Percentiles rank a stretch among this genome's conserved stretches.
These are phyloP conservation scores for Serendipita vermifera DNA, from an alignment of 768 basidiomycete species.

Conservation along the genomic window DNA sequence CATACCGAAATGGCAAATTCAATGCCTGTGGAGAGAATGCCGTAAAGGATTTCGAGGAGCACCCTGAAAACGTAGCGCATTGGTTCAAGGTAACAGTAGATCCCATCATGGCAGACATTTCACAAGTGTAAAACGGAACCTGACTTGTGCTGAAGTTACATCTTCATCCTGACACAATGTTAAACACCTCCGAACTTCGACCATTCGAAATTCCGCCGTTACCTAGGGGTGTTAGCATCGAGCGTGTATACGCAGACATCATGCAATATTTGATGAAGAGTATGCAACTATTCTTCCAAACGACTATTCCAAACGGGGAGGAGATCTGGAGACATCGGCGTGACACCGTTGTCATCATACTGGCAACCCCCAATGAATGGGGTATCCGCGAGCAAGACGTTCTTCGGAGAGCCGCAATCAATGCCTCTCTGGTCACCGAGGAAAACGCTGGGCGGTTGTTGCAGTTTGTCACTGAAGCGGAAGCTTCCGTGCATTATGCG, in stretches of 20 bases:
- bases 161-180: not conserved
- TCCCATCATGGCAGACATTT: too few species aligned
- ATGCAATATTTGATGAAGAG: slow-evolving; percentile 35
- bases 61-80: not conserved
- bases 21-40: not conserved
- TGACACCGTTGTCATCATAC: slow-evolving; percentile 28
- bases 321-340: not conserved
- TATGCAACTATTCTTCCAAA: slow-evolving; percentile 32
- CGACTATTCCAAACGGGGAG: slow-evolving; percentile 17
- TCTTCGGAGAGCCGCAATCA: slow-evolving; percentile 33
- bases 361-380: slow-evolving; percentile 40
- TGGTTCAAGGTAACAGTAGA: slow-evolving; percentile 9
- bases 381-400: slow-evolving; percentile 32
- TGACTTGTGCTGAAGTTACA: too few species aligned
- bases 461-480: slow-evolving; percentile 39
- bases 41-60: not conserved
- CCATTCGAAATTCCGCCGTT: slow-evolving; percentile 28
- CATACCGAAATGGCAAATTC: not conserved
- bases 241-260: slow-evolving; percentile 38
- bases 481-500: slow-evolving; percentile 40
- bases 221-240: slow-evolving; percentile 30
- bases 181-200: not conserved
- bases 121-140: too few species aligned
- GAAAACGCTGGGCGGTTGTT: slow-evolving; percentile 27
- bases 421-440: slow-evolving; percentile 30